These are phyloP conservation scores for Wickerhamiella siamensis DNA, from an alignment of 805 yeast genomes.

Conservation along the genomic window DNA sequence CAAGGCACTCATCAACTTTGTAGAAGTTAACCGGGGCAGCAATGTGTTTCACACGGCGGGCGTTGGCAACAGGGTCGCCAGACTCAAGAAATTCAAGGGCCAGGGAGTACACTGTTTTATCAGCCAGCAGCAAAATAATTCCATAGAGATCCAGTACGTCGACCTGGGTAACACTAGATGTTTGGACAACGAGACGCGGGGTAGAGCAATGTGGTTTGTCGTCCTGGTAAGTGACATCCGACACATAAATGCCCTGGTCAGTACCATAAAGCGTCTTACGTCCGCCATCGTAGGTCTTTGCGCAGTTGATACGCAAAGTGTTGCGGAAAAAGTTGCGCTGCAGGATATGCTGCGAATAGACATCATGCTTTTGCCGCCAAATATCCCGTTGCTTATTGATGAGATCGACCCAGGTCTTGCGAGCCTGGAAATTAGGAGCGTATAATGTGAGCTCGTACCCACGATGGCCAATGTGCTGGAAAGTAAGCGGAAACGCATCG, in stretches of 20 bases:
- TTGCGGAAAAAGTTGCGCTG: slow-evolving; percentile 65
- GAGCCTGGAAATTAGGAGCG: slow-evolving; percentile 35
- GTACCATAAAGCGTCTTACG: slow-evolving; percentile 82
- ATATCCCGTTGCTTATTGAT: slow-evolving; percentile 66
- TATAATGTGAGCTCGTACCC: slow-evolving; percentile 32
- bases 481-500: slow-evolving; percentile 31
- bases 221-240: slow-evolving; percentile 50
- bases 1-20: slow-evolving; percentile 85
- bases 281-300: slow-evolving; percentile 90
- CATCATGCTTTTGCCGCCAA: slow-evolving; percentile 56
- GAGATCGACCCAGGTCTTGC: slow-evolving; percentile 67
- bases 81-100: slow-evolving; percentile 44
- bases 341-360: slow-evolving; percentile 62
- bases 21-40: slow-evolving; percentile 82
- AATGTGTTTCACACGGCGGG: slow-evolving; percentile 55
- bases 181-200: slow-evolving; percentile 63
- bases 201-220: slow-evolving; percentile 21
- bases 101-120: slow-evolving; percentile 67
- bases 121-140: slow-evolving; percentile 64
- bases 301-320: slow-evolving; percentile 70
- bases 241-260: slow-evolving; percentile 75
- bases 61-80: slow-evolving; percentile 31
- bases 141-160: slow-evolving; percentile 88
- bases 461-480: slow-evolving; percentile 36
- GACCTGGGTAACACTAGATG: slow-evolving; percentile 68